phyloP scores from a whole-genome alignment of 139 green algal species.

The Micromonas pusilla region DNA sequence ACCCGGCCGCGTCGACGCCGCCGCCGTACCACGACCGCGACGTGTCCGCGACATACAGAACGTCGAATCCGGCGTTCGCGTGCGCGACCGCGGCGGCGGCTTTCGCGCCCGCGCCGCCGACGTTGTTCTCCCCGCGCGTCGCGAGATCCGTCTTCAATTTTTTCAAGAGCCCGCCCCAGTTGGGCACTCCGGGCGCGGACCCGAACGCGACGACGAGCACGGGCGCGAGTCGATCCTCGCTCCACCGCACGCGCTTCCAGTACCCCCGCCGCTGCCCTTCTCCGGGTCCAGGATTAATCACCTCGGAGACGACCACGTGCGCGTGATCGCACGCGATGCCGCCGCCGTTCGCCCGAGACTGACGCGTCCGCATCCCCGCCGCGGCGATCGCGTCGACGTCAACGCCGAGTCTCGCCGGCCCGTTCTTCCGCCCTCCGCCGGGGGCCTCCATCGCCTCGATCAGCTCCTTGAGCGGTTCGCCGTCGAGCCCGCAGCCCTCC shows the following conservation, averaged over 20 bases:
- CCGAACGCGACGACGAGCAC: constrained; percentile 87
- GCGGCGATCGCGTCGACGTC: not conserved
- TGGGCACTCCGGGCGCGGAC: constrained; percentile 82
- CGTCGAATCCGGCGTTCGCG: constrained; percentile 31
- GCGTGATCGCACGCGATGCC: not conserved
- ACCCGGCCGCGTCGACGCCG: not conserved
- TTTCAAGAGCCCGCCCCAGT: constrained; percentile 79
- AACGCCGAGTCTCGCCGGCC: not conserved
- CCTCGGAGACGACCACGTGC: not conserved
- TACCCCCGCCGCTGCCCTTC: constrained; percentile 44
- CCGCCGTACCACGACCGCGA: constrained; percentile 35
- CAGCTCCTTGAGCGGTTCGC: not conserved
- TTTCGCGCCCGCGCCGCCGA: constrained; percentile 1
- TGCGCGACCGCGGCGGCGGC: not conserved
- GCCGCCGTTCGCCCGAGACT: too few species aligned
- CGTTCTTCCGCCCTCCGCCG: not conserved
- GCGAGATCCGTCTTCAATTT: constrained; percentile 27
- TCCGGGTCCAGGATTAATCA: not conserved
- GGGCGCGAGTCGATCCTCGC: not conserved
- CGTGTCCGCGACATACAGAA: constrained; percentile 38
- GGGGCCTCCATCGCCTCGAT: not conserved
- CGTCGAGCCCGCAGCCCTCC: not conserved
- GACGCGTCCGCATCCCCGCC: not conserved
- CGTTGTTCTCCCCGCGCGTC: not conserved
- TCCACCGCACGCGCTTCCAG: constrained; percentile 69